phyloP scores from a whole-genome alignment of 2,329 filamentous ascomycete species.

The Rosellinia necatrix region DNA sequence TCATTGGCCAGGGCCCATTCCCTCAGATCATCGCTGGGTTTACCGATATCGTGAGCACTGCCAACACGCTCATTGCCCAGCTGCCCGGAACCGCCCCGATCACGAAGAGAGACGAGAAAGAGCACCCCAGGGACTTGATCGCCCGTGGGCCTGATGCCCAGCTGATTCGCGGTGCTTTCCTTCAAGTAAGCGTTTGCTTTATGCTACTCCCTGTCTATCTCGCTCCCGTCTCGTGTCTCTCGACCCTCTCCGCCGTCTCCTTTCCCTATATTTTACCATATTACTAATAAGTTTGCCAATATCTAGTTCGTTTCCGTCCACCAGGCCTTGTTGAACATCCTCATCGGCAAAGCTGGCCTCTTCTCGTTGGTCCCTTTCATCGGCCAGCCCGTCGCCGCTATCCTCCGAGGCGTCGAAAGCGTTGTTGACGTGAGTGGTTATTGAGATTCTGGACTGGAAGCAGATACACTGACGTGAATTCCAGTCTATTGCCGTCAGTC shows the following conservation, averaged over 20 bases:
- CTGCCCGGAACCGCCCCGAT: not conserved
- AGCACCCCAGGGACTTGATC: conserved; percentile 18
- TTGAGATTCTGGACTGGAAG: not conserved
- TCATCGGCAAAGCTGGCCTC: conserved; percentile 26
- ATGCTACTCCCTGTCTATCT: not conserved
- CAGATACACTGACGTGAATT: not conserved
- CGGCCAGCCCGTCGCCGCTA: conserved; percentile 20
- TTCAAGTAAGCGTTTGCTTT: conserved; percentile 12
- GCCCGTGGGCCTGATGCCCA: conserved; percentile 13
- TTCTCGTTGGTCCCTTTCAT: conserved; percentile 15
- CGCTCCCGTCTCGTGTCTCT: too few relatives aligned
- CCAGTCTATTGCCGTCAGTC: not conserved
- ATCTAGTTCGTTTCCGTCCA: conserved; percentile 24
- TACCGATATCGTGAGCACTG: conserved; percentile 22
- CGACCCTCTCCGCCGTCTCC: too few relatives aligned
- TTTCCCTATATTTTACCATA: too few relatives aligned
- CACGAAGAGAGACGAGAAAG: not conserved
- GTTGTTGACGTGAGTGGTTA: conserved; percentile 23
- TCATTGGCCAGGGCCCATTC: conserved; percentile 20
- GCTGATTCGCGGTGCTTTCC: conserved; percentile 24
- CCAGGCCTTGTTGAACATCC: conserved; percentile 22
- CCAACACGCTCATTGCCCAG: not conserved
- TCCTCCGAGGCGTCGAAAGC: conserved; percentile 17
- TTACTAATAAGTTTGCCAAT: too few relatives aligned
- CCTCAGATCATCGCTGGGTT: conserved; percentile 16